Percentiles rank a stretch among this genome's conserved stretches.
Conservation (phyloP, 2,329 filamentous ascomycete species). For the Fusarium heterosporum region DNA sequence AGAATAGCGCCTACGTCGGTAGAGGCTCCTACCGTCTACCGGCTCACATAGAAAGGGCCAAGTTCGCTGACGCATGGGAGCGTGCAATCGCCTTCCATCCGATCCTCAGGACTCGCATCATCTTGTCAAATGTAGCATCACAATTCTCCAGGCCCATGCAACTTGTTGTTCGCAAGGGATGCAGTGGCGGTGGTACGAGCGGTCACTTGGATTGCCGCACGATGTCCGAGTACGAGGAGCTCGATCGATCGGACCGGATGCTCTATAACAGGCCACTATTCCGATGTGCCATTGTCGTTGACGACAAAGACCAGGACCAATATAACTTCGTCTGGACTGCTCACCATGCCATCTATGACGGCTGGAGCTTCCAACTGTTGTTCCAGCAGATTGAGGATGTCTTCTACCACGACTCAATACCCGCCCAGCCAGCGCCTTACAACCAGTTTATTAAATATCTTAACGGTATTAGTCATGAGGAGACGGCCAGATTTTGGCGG, state of each 20-base stretch:
- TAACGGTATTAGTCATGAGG: constrained; percentile 4
- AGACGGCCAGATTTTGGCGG: constrained; percentile 14
- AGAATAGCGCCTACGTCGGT: constrained; percentile 6
- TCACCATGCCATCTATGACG: constrained; percentile 18
- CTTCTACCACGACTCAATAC: constrained; percentile 10
- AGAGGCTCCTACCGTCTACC: constrained; percentile 10
- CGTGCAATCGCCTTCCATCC: constrained; percentile 12
- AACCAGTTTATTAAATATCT: constrained; percentile 13
- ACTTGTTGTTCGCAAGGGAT: constrained; percentile 9
- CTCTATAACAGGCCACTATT: constrained; percentile 12
- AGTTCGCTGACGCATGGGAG: constrained; percentile 11
- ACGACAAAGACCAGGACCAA: constrained; percentile 13
- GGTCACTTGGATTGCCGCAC: constrained; percentile 9
- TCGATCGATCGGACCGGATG: constrained; percentile 12
- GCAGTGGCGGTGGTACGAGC: constrained; percentile 7
- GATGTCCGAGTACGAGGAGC: constrained; percentile 10
- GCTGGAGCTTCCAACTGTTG: constrained; percentile 16
- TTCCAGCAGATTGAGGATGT: constrained; percentile 14
- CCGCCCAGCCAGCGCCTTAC: constrained; percentile 5
- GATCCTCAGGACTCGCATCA: constrained; percentile 12
- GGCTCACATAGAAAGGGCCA: constrained; percentile 13
- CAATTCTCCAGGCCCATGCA: constrained; percentile 10
- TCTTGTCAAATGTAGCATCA: constrained; percentile 8
- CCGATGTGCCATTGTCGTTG: constrained; percentile 11
- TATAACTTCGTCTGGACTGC: constrained; percentile 11